Base-by-base conservation (phyloP, 1,284 basidiomycete genomes). In the Apiotrichum laibachii region DNA sequence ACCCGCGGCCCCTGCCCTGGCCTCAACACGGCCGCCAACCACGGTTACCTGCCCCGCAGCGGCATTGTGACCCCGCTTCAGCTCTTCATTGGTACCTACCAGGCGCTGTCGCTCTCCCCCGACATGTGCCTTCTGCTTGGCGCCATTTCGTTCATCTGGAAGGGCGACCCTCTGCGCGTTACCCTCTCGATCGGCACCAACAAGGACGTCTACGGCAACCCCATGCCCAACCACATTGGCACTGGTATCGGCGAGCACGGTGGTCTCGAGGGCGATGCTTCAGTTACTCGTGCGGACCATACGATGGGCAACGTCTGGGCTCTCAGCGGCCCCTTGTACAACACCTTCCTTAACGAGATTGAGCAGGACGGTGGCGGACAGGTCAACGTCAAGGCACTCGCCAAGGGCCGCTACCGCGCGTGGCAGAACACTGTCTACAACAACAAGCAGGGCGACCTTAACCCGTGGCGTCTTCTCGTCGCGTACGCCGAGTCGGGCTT, bases 1-100 rank as follows among this genome's bases (percentile, higher is more conserved):
- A 61, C 61, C 48, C 67, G 69, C 5, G 72, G 74, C 33, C 67
- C 69, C 15, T 76, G 72, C 57, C 74, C 74, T 1, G 73, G 74
- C 35, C 61, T 77, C 49, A 76, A 75, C 66, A 69, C 70, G 1
- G 53, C 74, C 18, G 74, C 74, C 22, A 72, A 71, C 50, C 68
- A 73, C 60, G 68, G 68, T 55, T 67, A 66, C 59, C 54, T 59
- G 37, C 62, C 59, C 39, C 60, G 69, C 42, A 63, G 58, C 53
- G 75, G 75, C 26, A 66, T 77, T 42, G 67, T 71, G 44, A 67
- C 67, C 26, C 50, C 58, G 15, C 50, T 56, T 51, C 60, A 71
- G 46, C 65, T 71, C 40, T 57, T 57, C 51, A 43, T 57, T 15
- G 56, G 56, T 33, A 42, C 40, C 15, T 54, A 31, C 34, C 21